phyloP scores from a whole-genome alignment of 345 rosid genomes.

The Pistacia integerrima region DNA sequence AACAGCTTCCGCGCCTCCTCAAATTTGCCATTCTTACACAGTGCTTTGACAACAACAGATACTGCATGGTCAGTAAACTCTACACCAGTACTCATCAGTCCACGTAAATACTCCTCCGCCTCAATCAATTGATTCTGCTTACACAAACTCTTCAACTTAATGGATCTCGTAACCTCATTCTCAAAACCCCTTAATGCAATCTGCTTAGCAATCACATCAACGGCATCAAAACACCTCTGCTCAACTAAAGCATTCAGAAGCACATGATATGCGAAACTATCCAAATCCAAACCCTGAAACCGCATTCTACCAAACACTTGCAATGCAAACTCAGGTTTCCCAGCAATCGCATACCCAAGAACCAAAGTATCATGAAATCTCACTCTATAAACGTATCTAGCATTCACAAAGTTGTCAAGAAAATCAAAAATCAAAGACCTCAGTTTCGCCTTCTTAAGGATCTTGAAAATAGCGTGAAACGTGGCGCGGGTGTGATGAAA shows the following conservation, averaged over 20 bases:
- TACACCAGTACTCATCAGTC: conserved; percentile 28
- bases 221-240: conserved; percentile 51
- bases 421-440: conserved; percentile 47
- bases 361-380: conserved; percentile 63
- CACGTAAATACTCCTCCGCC: conserved; percentile 57
- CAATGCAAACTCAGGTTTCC: conserved; percentile 68
- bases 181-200: conserved; percentile 56
- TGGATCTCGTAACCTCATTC: conserved; percentile 43
- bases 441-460: conserved; percentile 53
- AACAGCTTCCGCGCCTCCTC: conserved; percentile 56
- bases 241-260: conserved; percentile 79
- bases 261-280: conserved; percentile 56
- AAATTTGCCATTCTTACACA: conserved; percentile 46
- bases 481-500: conserved; percentile 68
- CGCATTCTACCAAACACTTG: conserved; percentile 77
- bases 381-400: conserved; percentile 17
- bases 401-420: conserved; percentile 34
- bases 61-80: conserved; percentile 32
- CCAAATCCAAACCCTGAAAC: conserved; percentile 76
- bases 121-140: conserved; percentile 53
- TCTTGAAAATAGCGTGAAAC: conserved; percentile 68
- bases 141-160: conserved; percentile 66
- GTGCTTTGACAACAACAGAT: conserved; percentile 47
- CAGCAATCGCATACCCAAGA: conserved; percentile 74
- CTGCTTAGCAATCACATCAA: conserved; percentile 49